Evolutionary conservation across 2,329 filamentous ascomycete genomes (phyloP), one percentile per base, ranked within the genome.

Genomic region (Sarocladiaceae sp.): DNA sequence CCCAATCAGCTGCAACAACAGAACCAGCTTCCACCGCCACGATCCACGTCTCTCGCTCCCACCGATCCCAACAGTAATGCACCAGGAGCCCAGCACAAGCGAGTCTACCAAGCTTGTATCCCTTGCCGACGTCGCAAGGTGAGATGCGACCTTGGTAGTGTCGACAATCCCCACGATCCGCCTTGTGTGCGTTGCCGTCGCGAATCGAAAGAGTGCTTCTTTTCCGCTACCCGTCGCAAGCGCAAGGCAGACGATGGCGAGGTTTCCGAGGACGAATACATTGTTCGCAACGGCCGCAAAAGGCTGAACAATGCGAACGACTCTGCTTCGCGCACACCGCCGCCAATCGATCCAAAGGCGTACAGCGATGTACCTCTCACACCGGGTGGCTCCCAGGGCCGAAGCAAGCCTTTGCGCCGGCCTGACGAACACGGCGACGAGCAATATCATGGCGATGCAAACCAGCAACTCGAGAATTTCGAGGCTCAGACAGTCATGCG

Each of bases 131-230:
- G 79, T 3, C 75, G 80, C 58, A 84, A 84, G 64, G 80, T 85
- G 23, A 76, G 81, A 54, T 84, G 79, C 66, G 80, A 84, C 58
- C 70, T 85, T 6, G 81, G 81, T 53, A 87, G 86, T 62, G 93
- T 97, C 65, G 94, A 97, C 71, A 93, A 94, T 62, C 94, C 94
- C 22, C 85, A 92, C 69, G 90, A 96, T 62, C 93, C 93, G 52
- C 94, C 94, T 2, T 99, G 94, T 69, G 88, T 93, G 54, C 85
- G 94, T 64, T 99, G 94, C 68, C 87, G 91, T 51, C 86, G 94
- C 59, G 94, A 99, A 75, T 90, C 87, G 73, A 97, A 97, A 69
- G 87, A 96, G 63, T 99, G 94, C 75, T 96, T 87, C 78, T 99
- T 99, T 76, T 96, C 91, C 56, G 90, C 91, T 18, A 97, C 92